phyloP scores from a whole-genome alignment of 495 filamentous ascomycete genomes.

The Oidiodendron maius region DNA sequence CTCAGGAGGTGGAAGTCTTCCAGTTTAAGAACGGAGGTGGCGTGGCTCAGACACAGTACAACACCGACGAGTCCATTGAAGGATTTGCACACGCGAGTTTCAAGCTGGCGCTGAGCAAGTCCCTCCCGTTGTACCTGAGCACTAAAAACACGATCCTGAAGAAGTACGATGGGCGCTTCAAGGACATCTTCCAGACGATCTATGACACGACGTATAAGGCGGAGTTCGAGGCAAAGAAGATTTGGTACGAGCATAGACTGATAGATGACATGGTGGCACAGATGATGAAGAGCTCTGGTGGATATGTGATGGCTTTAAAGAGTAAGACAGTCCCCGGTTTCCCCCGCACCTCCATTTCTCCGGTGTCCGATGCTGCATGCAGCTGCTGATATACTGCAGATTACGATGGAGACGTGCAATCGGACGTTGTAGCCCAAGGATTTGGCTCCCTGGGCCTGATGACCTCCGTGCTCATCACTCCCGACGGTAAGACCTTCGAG shows the following conservation, averaged over 20 bases:
- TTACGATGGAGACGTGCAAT: conserved; percentile 99
- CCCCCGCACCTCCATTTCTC: conserved; percentile 1
- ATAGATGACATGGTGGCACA: conserved; percentile 99
- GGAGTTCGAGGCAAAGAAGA: conserved; percentile 81
- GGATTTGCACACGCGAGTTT: conserved; percentile 95
- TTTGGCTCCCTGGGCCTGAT: conserved; percentile 97
- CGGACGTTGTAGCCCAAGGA: conserved; percentile 95
- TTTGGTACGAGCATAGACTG: conserved; percentile 98
- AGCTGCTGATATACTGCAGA: conserved; percentile 42
- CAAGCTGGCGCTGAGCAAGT: conserved; percentile 86
- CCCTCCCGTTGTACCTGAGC: conserved; percentile 91
- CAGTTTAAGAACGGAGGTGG: conserved; percentile 80
- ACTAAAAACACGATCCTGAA: conserved; percentile 99
- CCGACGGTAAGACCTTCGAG: conserved; percentile 92
- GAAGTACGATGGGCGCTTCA: conserved; percentile 96
- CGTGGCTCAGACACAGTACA: conserved; percentile 91
- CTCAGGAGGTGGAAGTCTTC: conserved; percentile 83
- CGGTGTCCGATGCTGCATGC: background rate
- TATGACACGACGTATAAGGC: conserved; percentile 83
- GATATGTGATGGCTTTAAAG: conserved; percentile 96
- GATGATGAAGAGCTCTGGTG: conserved; percentile 97
- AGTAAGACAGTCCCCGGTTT: conserved; percentile 54
- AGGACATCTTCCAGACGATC: conserved; percentile 98
- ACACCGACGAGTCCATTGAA: conserved; percentile 88
- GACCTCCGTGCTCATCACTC: conserved; percentile 95